Base-by-base conservation (phyloP, 2,329 filamentous ascomycete species). In the Pestalotiopsis fici region DNA sequence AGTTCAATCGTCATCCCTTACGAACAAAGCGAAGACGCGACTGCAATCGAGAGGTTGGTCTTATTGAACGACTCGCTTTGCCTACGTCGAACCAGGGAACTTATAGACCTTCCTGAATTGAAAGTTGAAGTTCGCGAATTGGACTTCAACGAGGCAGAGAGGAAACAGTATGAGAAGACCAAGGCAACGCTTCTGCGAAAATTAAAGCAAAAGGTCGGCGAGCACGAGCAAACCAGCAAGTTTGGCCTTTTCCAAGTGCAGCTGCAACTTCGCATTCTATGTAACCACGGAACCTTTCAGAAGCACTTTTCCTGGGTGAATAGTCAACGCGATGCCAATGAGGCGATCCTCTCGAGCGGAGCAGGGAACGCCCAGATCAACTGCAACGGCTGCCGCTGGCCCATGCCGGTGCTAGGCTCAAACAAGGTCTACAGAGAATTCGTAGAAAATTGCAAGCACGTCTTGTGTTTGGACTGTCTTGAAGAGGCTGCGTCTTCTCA, bases 241-340 rank as follows among this genome's bases (percentile, higher is more conserved):
- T 81, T 85, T 15, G 79, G 82, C 0, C 76, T 84, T 31, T 85
- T 86, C 66, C 83, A 86, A 59, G 73, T 79, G 0, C 77, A 82
- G 12, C 73, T 86, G 0, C 82, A 85, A 67, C 71, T 86, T 13
- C 79, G 83, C 0, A 81, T 85, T 5, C 68, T 86, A 1, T 85
- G 83, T 71, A 86, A 86, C 65, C 83, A 85, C 68, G 84, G 83
- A 0, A 86, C 84, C 0, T 83, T 77, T 69, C 83, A 85, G 68
- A 78, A 82, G 43, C 75, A 71, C 0, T 82, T 83, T 57, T 82
- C 80, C 1, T 85, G 83, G 83, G 74, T 74, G 55, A 76, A 74
- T 50, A 47, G 77, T 11, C 61, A 75, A 9, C 77, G 83, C n/a
- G 79, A 80, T 50, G 71, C 73, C 65, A 75, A 79, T 57, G 75